A percentile compares a stretch with the other conserved stretches of the same genome.
phyloP scores from a whole-genome alignment of 352 stramenopile species.

The Phytophthora multivora region DNA sequence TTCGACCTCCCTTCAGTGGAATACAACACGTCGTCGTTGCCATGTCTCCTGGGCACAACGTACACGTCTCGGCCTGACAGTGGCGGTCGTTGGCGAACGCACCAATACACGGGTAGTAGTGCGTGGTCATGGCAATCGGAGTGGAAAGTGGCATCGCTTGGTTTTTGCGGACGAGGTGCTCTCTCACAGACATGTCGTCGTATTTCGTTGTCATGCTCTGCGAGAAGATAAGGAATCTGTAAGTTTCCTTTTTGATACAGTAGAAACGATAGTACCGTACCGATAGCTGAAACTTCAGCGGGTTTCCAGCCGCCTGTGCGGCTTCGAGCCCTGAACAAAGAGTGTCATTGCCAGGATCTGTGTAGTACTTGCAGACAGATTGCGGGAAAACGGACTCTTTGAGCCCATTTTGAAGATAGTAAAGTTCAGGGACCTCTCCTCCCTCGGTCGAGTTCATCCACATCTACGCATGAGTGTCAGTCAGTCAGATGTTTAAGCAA shows the following conservation, averaged over 20 bases:
- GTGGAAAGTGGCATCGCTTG: constrained; percentile 81
- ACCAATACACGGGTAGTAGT: constrained; percentile 84
- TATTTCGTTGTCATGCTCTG: constrained; percentile 83
- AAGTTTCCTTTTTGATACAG: background rate
- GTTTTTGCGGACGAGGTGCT: constrained; percentile 74
- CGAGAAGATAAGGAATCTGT: background rate
- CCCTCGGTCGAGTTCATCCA: constrained; percentile 86
- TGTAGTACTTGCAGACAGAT: constrained; percentile 75
- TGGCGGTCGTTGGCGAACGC: constrained; percentile 60
- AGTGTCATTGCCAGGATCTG: constrained; percentile 60
- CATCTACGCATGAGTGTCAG: constrained; percentile 36
- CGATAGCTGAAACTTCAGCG: constrained; percentile 70
- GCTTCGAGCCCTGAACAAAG: constrained; percentile 67
- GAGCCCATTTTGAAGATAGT: constrained; percentile 79
- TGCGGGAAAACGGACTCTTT: constrained; percentile 76
- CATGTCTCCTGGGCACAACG: constrained; percentile 76
- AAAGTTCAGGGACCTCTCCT: constrained; percentile 73
- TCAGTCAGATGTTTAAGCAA: too few species aligned
- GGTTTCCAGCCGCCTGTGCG: constrained; percentile 55
- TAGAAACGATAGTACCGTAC: constrained; percentile 23
- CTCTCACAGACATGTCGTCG: constrained; percentile 78
- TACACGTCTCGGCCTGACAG: constrained; percentile 67
- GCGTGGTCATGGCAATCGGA: constrained; percentile 72
- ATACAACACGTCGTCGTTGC: constrained; percentile 82
- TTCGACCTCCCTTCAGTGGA: constrained; percentile 65